Conservation (phyloP, 495 filamentous ascomycete species). For the Ramalina peruviana region DNA sequence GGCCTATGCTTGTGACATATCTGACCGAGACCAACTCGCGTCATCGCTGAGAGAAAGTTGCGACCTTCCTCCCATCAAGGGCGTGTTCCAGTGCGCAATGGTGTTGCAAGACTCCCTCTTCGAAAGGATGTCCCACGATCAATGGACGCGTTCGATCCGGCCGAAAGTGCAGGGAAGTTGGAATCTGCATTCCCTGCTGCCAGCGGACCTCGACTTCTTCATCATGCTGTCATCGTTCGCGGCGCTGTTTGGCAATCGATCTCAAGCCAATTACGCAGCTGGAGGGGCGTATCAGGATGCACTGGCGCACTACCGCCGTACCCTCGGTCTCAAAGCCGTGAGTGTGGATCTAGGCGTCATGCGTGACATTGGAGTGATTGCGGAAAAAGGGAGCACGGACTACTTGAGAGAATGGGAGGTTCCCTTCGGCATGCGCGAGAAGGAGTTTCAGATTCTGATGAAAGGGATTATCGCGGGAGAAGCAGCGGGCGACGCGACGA, state of each 20-base stretch:
- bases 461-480: slow-evolving; percentile 8
- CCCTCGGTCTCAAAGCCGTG: slow-evolving; percentile 1
- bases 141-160: slow-evolving; percentile 11
- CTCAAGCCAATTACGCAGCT: slow-evolving; percentile 45
- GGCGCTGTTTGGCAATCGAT: slow-evolving; percentile 37
- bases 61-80: slow-evolving; percentile 22
- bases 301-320: slow-evolving; percentile 6
- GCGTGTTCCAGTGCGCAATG: slow-evolving; percentile 31
- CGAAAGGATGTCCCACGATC: slow-evolving; percentile 13
- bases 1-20: slow-evolving; percentile 22
- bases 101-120: slow-evolving; percentile 19
- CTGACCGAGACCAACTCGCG: slow-evolving; percentile 16
- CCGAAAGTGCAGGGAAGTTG: slow-evolving; percentile 29
- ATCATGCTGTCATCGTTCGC: slow-evolving; percentile 41
- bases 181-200: slow-evolving; percentile 22
- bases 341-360: slow-evolving; percentile 12
- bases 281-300: slow-evolving; percentile 18
- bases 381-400: slow-evolving; percentile 2
- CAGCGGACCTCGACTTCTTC: slow-evolving; percentile 40
- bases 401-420: slow-evolving; percentile 12
- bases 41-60: slow-evolving; percentile 3
- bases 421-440: slow-evolving; percentile 13
- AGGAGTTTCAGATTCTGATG: slow-evolving; percentile 12
- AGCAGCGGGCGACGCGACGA: background rate
- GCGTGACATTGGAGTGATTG: slow-evolving; percentile 7